Conservation (phyloP, 768 basidiomycete species). For the Mycena chlorophos region DNA sequence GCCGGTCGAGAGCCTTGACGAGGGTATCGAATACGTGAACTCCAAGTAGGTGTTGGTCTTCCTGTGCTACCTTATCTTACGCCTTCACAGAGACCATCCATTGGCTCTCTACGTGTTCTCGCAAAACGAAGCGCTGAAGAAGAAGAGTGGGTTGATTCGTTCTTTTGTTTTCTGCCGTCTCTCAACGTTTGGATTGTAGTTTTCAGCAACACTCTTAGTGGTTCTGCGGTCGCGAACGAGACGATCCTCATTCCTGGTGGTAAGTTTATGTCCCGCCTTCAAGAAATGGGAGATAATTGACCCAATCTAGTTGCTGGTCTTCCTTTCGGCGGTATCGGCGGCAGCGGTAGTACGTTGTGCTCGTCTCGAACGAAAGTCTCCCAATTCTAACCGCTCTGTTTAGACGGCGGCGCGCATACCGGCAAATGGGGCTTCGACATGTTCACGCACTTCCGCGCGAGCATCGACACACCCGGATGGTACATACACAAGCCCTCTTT, state of each 20-base stretch:
- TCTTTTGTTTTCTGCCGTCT: background rate
- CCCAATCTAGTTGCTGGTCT: conserved; percentile 50
- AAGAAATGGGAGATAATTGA: background rate
- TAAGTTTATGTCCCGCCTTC: conserved; percentile 30
- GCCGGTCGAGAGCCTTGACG: conserved; percentile 67
- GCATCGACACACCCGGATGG: conserved; percentile 61
- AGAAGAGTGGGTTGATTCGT: conserved; percentile 46
- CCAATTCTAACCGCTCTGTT: background rate
- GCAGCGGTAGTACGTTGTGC: conserved; percentile 62
- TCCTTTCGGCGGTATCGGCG: conserved; percentile 75
- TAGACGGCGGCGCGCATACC: conserved; percentile 69
- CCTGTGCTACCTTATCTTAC: background rate
- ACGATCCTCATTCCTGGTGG: conserved; percentile 59
- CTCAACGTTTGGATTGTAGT: conserved; percentile 40
- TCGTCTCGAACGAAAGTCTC: background rate
- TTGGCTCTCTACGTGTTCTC: conserved; percentile 80
- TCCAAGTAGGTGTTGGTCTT: conserved; percentile 41
- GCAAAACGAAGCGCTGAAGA: conserved; percentile 54
- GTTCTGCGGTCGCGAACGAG: conserved; percentile 71
- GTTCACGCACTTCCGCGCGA: conserved; percentile 74
- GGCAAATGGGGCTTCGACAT: conserved; percentile 75
- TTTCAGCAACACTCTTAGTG: conserved; percentile 68
- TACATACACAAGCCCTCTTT: conserved; percentile 31
- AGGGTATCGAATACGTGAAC: conserved; percentile 70
- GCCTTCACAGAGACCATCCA: conserved; percentile 58